A percentile compares a stretch with the other conserved stretches of the same genome.
phyloP scores from a whole-genome alignment of 2,329 filamentous ascomycete genomes.

The Podosphaera leucotricha region DNA sequence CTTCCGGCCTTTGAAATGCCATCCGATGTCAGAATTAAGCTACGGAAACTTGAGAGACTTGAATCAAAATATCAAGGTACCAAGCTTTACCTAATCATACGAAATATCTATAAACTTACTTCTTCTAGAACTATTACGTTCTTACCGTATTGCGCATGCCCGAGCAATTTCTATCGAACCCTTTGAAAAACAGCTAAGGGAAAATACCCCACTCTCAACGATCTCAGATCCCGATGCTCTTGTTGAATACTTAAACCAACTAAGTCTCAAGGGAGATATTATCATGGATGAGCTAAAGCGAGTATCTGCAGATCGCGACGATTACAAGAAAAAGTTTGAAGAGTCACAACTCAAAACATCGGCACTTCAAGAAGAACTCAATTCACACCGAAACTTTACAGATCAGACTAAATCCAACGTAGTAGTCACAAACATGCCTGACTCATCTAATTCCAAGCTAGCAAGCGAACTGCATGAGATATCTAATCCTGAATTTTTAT shows the following conservation, averaged over 20 bases:
- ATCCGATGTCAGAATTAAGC: conserved; percentile 4
- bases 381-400: not conserved
- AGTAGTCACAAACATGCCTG: not conserved
- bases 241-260: conserved; percentile 71
- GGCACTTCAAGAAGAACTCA: conserved; percentile 37
- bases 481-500: not conserved
- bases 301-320: conserved; percentile 60
- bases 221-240: conserved; percentile 68
- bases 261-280: conserved; percentile 74
- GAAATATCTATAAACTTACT: not conserved
- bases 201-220: conserved; percentile 76
- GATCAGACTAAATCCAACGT: not conserved
- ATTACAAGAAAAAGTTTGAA: conserved; percentile 53
- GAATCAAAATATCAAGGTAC: conserved; percentile 69
- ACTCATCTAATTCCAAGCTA: not conserved
- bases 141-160: conserved; percentile 76
- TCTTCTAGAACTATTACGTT: conserved; percentile 53
- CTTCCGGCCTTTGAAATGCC: conserved; percentile 2
- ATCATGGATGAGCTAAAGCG: conserved; percentile 81
- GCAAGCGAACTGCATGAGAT: not conserved
- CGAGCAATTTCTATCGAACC: conserved; percentile 72
- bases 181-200: conserved; percentile 74
- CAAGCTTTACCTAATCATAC: conserved; percentile 4
- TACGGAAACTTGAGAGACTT: conserved; percentile 37
- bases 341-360: conserved; percentile 39